Base-by-base conservation (phyloP, 176 grass and related monocot species). In the Triticum urartu region DNA sequence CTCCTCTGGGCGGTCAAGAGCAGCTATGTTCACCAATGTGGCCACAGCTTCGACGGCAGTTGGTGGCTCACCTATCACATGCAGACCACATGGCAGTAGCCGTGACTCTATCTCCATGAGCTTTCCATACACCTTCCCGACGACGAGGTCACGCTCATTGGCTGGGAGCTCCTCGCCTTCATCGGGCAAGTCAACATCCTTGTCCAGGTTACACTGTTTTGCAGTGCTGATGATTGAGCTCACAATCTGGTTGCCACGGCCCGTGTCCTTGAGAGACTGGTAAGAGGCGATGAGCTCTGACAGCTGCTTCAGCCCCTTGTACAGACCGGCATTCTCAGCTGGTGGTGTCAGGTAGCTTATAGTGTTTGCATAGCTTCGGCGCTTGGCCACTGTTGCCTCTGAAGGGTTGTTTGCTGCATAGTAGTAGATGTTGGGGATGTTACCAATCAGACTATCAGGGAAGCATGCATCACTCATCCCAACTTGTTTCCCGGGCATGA, bases 391-490 rank as follows among this genome's bases (percentile, higher is more conserved):
- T 2, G 97, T 99, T 2, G 97, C 97, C 80, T 99, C 97, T 11
- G 97, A 99, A 11, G 97, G 97, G 81, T 99, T 99, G 92, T 99
- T 99, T n/a, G 97, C 97, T 5, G 97, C 97, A 74, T 99, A 99
- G 75, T 99, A 99, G 72, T 99, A 99, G 78, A 99, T 96, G 75
- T 99, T 99, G 68, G 97, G 97, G 63, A 99, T 91, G 89, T 99
- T 99, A 18, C 97, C 97, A 32, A 96, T 99, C 81, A 99, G 92
- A 78, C 97, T 99, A 87, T 99, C 94, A 15, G 97, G 97, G 39
- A 79, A 99, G 94, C 97, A 99, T 10, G 88, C 83, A 68, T 99
- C 97, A 50, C 97, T 99, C 97, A 99, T 99, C 9, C 94, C 95
- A 26, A 99, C 97, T 85, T 99, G 97, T 65, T 99, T 99, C 74